phyloP scores from a whole-genome alignment of 148 eudicot genomes.

The Fallopia convolvulus region DNA sequence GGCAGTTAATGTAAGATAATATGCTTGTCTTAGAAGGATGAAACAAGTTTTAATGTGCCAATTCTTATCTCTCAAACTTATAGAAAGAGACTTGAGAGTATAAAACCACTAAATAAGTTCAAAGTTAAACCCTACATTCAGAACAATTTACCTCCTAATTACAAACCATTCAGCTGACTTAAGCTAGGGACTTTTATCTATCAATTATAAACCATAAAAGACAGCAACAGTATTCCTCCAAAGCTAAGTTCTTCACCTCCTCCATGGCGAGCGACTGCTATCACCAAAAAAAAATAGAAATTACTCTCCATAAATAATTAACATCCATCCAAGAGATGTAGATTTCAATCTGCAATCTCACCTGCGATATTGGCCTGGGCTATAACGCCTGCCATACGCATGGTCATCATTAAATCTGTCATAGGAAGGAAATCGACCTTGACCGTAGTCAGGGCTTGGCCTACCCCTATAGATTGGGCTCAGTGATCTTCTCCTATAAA shows the following conservation, averaged over 20 bases:
- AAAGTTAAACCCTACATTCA: neutral
- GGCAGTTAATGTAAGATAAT: no score
- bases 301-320: neutral
- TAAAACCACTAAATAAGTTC: neutral
- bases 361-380: constrained; percentile 71
- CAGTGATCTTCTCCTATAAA: constrained; percentile 66
- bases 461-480: constrained; percentile 60
- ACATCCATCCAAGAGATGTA: neutral
- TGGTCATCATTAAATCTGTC: constrained; percentile 43
- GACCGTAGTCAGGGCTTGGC: constrained; percentile 77
- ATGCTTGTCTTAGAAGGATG: neutral
- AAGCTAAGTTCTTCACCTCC: constrained; percentile 44
- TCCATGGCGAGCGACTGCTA: constrained; percentile 63
- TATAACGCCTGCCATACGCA: constrained; percentile 48
- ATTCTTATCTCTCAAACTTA: neutral
- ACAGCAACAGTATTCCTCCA: neutral
- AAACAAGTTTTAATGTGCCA: neutral
- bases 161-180: neutral
- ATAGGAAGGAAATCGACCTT: constrained; percentile 56
- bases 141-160: neutral
- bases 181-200: neutral
- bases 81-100: neutral
- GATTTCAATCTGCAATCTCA: constrained; percentile 12
- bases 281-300: constrained; percentile 1
- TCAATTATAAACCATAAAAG: neutral